Percentiles rank a stretch among this genome's conserved stretches.
These are phyloP conservation scores for Hondaea fermentalgiana DNA, from an alignment of 108 stramenopile genomes.

Conservation along the genomic window DNA sequence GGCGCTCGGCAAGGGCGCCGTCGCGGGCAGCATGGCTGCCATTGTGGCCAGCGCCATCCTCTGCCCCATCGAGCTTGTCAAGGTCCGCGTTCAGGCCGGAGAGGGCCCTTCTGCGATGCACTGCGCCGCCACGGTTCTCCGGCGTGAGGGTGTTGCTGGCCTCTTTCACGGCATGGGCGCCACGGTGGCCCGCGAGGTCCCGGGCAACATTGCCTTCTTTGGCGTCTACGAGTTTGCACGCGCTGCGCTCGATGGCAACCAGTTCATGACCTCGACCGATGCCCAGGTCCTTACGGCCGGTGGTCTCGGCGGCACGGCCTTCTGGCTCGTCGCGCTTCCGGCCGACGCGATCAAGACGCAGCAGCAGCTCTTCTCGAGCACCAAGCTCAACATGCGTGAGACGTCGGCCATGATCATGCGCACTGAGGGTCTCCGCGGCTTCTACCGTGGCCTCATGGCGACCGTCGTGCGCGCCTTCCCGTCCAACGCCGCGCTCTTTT, in stretches of 20 bases:
- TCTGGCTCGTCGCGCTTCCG: not conserved
- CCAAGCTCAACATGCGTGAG: not conserved
- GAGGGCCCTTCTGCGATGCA: not conserved
- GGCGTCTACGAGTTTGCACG: not conserved
- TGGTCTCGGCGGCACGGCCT: not conserved
- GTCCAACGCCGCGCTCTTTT: constrained; percentile 15
- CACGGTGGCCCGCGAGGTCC: constrained; percentile 12
- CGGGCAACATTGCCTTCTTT: not conserved
- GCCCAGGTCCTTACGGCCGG: not conserved
- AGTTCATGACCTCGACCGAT: not conserved
- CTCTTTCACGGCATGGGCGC: not conserved
- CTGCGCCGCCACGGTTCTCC: not conserved
- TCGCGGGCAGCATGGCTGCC: not conserved
- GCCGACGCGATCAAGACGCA: constrained; percentile 22
- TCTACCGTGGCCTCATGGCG: constrained; percentile 16
- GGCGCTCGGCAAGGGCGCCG: not conserved
- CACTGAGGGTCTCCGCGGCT: constrained; percentile 5
- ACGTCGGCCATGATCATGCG: not conserved
- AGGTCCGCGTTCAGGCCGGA: not conserved
- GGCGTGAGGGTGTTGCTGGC: not conserved
- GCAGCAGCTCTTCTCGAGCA: not conserved
- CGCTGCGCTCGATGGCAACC: not conserved
- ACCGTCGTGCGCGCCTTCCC: constrained; percentile 26
- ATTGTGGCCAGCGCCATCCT: not conserved
- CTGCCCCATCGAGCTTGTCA: constrained; percentile 18